Percentiles rank a stretch among this genome's conserved stretches.
These are phyloP conservation scores for Aspergillus egyptiacus DNA, from an alignment of 495 filamentous ascomycete genomes.

Conservation along the genomic window DNA sequence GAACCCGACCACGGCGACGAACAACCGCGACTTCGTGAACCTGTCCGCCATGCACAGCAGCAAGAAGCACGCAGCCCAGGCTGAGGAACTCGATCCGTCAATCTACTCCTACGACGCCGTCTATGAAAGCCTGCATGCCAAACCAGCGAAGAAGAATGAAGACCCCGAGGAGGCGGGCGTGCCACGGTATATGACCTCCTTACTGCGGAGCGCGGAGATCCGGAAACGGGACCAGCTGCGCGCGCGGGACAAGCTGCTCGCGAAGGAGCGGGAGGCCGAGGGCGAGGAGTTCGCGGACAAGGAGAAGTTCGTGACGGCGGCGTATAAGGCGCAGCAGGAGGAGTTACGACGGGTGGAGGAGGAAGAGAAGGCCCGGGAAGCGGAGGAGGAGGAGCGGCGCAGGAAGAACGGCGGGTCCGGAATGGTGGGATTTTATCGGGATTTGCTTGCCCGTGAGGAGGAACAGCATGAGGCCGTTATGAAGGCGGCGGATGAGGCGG, in stretches of 20 bases:
- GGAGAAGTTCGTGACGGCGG: conserved; percentile 94
- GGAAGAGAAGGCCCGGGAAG: conserved; percentile 69
- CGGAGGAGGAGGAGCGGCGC: conserved; percentile 56
- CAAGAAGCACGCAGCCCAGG: conserved; percentile 41
- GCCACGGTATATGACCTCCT: conserved; percentile 77
- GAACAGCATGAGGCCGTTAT: conserved; percentile 62
- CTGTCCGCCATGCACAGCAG: conserved; percentile 46
- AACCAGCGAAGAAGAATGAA: conserved; percentile 24
- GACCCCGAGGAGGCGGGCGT: conserved; percentile 21
- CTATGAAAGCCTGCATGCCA: conserved; percentile 47
- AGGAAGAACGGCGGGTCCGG: conserved; percentile 60
- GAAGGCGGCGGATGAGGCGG: conserved; percentile 62
- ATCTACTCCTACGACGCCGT: conserved; percentile 55
- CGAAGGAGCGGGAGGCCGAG: conserved; percentile 84
- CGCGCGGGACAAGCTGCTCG: conserved; percentile 80
- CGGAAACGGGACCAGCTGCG: conserved; percentile 85
- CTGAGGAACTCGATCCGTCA: conserved; percentile 43
- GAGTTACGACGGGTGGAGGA: conserved; percentile 72
- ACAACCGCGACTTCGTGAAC: conserved; percentile 38
- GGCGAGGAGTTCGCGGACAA: conserved; percentile 93
- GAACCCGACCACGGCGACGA: background rate
- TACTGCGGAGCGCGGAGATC: conserved; percentile 74
- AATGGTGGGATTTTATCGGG: conserved; percentile 82
- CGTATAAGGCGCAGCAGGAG: conserved; percentile 89
- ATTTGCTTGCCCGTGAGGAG: conserved; percentile 73